Conservation (phyloP, 1,139 yeast genomes). For the Pneumocystis wakefieldiae region DNA sequence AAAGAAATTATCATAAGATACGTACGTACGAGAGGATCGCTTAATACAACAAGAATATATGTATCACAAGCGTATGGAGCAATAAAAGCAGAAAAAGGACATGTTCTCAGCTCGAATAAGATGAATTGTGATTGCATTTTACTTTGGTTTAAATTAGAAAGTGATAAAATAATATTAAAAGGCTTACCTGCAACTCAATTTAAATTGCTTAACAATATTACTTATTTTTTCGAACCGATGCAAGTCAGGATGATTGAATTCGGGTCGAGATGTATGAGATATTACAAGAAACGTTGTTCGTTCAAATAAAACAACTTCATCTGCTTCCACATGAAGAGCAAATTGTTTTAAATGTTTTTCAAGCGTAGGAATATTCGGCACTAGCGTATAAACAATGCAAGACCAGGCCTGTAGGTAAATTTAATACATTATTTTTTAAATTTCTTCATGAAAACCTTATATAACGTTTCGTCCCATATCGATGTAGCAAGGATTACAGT, state of each 20-base stretch:
- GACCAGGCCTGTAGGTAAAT: constrained; percentile 74
- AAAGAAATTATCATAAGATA: constrained; percentile 34
- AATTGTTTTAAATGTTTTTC: constrained; percentile 63
- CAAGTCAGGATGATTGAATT: constrained; percentile 43
- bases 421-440: background rate
- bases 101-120: constrained; percentile 61
- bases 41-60: constrained; percentile 56
- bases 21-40: constrained; percentile 13
- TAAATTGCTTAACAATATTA: constrained; percentile 83
- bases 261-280: constrained; percentile 34
- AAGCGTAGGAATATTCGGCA: constrained; percentile 76
- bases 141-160: constrained; percentile 22
- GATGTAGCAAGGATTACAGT: constrained; percentile 85
- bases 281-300: constrained; percentile 86
- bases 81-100: constrained; percentile 51
- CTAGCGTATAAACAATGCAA: constrained; percentile 80
- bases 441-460: constrained; percentile 21
- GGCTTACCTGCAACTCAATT: constrained; percentile 50
- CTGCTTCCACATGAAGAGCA: constrained; percentile 65
- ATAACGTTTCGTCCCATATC: constrained; percentile 93
- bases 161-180: background rate
- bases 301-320: constrained; percentile 82
- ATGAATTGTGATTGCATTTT: constrained; percentile 75
- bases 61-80: constrained; percentile 61
- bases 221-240: constrained; percentile 88